Base-by-base conservation (phyloP, 2,329 filamentous ascomycete genomes). In the Colletotrichum lini region DNA sequence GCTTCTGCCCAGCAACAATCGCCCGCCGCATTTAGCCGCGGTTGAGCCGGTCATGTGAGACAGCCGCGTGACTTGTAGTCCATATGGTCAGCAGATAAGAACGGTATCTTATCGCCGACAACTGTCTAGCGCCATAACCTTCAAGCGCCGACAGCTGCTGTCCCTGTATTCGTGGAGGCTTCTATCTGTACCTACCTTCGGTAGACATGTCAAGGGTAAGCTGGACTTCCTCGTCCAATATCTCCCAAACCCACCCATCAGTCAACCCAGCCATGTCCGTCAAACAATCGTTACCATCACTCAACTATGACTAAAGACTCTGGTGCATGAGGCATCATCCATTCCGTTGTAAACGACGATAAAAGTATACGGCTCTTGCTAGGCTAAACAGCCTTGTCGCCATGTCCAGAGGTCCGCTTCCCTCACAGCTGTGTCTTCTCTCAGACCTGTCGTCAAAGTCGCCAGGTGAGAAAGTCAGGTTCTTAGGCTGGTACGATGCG, bases 391-490 rank as follows among this genome's bases (percentile, higher is more conserved):
- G 23, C 15, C 21, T 5, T 30, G 35, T 52, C 42, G 71, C 45
- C 63, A 89, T 89, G 88, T 87, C 86, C 23, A 82, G 82, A 73
- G 89, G 88, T 10, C 93, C 93, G 38, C 83, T 89, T 42, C 88
- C 94, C 8, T 92, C 91, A 26, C 85, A 83, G 70, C 84, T 91
- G 50, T 90, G 91, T 71, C 90, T 94, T 71, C 85, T 96, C 65
- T 89, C 88, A 16, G 84, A 88, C 67, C 82, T 95, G 16, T 83
- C 87, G 4, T 78, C 78, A 61, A 83, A 84, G 59, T 78, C 83
- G n/a, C 74, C 83, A 16, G 89, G 89, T 50, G 89, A 90, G n/a
- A 98, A 98, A 83, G 92, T 98, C 72, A 92, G 96, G 72, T 97
- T 98, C 80, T 83, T 98, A 61, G 95, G 94, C 81, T 98, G 95